Evolutionary conservation across 129 eudicot species (phyloP).

Genomic region (Artemisia annua): DNA sequence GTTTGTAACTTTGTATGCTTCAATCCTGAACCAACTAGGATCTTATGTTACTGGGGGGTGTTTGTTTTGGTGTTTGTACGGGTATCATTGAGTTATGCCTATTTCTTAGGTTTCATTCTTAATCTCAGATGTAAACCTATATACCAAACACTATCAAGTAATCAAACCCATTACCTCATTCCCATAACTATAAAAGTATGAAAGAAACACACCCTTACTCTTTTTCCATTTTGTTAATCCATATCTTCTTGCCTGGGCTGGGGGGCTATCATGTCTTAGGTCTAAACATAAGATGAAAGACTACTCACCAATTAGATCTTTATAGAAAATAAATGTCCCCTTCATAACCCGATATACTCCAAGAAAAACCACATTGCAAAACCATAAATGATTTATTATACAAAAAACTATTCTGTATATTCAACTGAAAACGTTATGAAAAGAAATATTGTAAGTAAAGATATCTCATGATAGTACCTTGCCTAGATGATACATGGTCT

Average conservation of each 20-base stretch:
- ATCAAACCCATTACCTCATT: too few relatives aligned
- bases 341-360: neutral
- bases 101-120: too few relatives aligned
- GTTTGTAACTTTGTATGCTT: too few relatives aligned
- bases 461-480: slow-evolving; percentile 45
- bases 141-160: too few relatives aligned
- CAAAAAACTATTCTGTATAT: neutral
- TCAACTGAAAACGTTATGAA: slow-evolving; percentile 2
- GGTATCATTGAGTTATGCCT: too few relatives aligned
- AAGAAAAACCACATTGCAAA: slow-evolving; percentile 2
- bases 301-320: neutral
- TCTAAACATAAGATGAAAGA: neutral
- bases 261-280: neutral
- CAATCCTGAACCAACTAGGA: too few relatives aligned
- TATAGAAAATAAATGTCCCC: neutral
- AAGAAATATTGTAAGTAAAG: slow-evolving; percentile 1
- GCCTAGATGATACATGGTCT: slow-evolving; percentile 95
- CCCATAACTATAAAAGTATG: too few relatives aligned
- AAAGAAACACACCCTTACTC: too few relatives aligned
- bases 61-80: too few relatives aligned
- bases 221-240: neutral
- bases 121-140: too few relatives aligned
- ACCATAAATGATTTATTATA: slow-evolving; percentile 3
- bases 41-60: too few relatives aligned
- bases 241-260: neutral